phyloP scores from a whole-genome alignment of 345 rosid genomes.

The Populus davidiana region DNA sequence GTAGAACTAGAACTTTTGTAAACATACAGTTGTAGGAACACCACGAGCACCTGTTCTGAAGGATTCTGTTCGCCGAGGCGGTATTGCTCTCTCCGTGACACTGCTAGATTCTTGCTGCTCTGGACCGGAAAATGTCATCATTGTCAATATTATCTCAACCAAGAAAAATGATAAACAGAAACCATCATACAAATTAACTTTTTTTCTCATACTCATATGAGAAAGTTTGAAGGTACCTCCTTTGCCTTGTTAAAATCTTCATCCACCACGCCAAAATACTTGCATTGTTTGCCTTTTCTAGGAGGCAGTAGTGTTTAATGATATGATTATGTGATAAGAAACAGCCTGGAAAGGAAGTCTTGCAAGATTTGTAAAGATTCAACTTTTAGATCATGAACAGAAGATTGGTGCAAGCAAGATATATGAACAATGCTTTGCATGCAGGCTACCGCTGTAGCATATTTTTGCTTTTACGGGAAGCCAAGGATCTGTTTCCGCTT shows the following conservation, averaged over 20 bases:
- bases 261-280: constrained; percentile 11
- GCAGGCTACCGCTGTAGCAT: not conserved
- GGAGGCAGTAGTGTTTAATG: not conserved
- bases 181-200: not conserved
- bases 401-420: constrained; percentile 3
- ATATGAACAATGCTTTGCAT: constrained; percentile 9
- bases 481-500: constrained; percentile 22
- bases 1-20: not conserved
- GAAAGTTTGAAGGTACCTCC: constrained; percentile 21
- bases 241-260: constrained; percentile 25
- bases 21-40: not conserved
- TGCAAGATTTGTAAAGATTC: not conserved
- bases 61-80: not conserved
- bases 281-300: not conserved
- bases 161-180: not conserved
- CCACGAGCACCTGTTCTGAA: not conserved
- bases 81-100: not conserved
- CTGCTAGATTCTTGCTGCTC: constrained; percentile 10
- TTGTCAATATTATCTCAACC: not conserved
- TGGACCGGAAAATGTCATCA: constrained; percentile 30
- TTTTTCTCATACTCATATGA: not conserved
- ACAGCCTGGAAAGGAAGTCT: constrained; percentile 7
- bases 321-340: not conserved
- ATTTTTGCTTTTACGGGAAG: constrained; percentile 29
- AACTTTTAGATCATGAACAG: constrained; percentile 8